Conservation (phyloP, 257 asterid genomes). For the Verbena officinalis region DNA sequence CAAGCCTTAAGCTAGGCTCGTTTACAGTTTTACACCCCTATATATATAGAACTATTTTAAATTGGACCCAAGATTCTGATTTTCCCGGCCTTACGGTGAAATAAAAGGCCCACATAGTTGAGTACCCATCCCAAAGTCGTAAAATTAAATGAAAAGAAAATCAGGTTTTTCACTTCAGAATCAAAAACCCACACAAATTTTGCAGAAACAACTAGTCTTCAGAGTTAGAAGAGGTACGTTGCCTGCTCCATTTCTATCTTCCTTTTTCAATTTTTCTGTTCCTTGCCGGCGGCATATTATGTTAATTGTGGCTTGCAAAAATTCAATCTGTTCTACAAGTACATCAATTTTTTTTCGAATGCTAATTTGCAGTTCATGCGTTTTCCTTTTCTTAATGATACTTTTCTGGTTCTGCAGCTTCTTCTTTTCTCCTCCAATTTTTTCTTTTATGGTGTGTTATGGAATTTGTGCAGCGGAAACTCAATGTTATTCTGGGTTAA, state of each 20-base stretch:
- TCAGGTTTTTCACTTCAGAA: conserved; percentile 21
- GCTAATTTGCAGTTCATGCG: conserved; percentile 6
- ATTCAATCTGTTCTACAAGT: conserved; percentile 2
- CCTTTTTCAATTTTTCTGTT: neutral
- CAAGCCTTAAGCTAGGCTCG: too few species aligned
- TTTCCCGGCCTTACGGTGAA: too few species aligned
- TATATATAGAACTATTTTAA: too few species aligned
- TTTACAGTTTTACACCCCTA: too few species aligned
- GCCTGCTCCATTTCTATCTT: neutral
- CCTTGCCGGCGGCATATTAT: neutral
- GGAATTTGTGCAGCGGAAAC: neutral
- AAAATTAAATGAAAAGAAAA: neutral
- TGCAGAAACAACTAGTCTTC: neutral
- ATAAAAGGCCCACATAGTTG: conserved; percentile 7
- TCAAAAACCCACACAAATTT: conserved; percentile 25
- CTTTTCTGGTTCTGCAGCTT: neutral
- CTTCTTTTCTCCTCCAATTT: neutral
- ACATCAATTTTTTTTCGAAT: too few species aligned
- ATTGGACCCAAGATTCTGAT: too few species aligned
- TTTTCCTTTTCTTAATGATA: neutral
- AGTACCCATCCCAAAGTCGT: neutral
- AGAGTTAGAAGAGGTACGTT: conserved; percentile 11
- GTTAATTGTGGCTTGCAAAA: neutral
- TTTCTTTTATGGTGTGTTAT: neutral
- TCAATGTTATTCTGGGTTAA: conserved; percentile 1